These are phyloP conservation scores for Trichocomaceae sp. DNA, from an alignment of 2,329 filamentous ascomycete species.

Conservation along the genomic window DNA sequence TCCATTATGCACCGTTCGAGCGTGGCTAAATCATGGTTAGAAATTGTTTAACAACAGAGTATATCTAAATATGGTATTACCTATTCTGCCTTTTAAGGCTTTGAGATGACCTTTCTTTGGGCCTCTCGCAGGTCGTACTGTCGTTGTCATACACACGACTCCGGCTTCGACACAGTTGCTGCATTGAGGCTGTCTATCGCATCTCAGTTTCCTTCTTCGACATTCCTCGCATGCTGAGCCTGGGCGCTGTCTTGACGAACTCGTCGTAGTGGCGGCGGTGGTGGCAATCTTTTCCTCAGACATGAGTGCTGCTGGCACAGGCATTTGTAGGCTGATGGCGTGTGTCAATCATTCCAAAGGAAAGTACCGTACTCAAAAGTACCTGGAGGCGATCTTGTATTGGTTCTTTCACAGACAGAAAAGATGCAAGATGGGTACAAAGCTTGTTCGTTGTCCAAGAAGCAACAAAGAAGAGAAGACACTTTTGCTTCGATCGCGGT, in stretches of 20 bases:
- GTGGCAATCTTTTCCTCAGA: constrained; percentile 8
- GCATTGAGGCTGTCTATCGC: constrained; percentile 78
- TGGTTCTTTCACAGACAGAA: neutral
- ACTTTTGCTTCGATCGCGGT: neutral
- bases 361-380: neutral
- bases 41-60: neutral
- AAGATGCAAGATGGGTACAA: neutral
- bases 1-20: constrained; percentile 24
- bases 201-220: constrained; percentile 83
- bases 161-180: constrained; percentile 63
- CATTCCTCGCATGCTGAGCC: constrained; percentile 76
- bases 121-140: constrained; percentile 51
- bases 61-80: constrained; percentile 12
- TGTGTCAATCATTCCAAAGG: constrained; percentile 10
- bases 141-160: constrained; percentile 23
- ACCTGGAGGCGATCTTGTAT: neutral
- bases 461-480: neutral
- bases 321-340: constrained; percentile 7
- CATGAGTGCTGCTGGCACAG: constrained; percentile 7
- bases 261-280: neutral
- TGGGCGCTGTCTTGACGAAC: constrained; percentile 21
- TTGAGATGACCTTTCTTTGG: constrained; percentile 94
- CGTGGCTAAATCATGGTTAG: constrained; percentile 16
- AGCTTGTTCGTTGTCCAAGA: neutral
- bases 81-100: constrained; percentile 24